Conservation (phyloP, 805 yeast species). For the Pichia membranifaciens region DNA sequence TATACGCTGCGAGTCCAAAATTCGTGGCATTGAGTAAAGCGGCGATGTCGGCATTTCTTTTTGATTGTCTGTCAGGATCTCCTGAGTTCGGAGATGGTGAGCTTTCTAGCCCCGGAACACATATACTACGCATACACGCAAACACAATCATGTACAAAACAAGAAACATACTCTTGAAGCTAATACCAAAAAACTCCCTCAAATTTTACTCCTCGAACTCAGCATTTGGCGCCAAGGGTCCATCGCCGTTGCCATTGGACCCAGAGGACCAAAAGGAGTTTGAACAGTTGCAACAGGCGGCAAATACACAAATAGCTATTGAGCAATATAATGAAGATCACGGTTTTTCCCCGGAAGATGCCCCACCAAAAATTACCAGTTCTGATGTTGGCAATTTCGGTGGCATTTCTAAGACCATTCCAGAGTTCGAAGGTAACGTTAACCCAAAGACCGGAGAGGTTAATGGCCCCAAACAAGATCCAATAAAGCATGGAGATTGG, state of each 20-base stretch:
- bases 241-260: conserved; percentile 69
- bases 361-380: conserved; percentile 26
- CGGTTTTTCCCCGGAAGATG: conserved; percentile 25
- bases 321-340: conserved; percentile 56
- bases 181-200: background rate
- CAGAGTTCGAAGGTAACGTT: conserved; percentile 91
- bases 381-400: conserved; percentile 57
- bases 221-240: conserved; percentile 20
- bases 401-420: conserved; percentile 68
- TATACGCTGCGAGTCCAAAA: too few relatives aligned
- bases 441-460: conserved; percentile 93
- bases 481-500: conserved; percentile 79
- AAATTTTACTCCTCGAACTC: conserved; percentile 12
- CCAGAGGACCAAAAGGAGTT: conserved; percentile 86
- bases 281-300: conserved; percentile 75
- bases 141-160: background rate
- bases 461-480: conserved; percentile 98
- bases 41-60: too few relatives aligned
- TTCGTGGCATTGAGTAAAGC: too few relatives aligned
- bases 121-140: background rate
- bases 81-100: too few relatives aligned
- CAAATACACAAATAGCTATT: conserved; percentile 71
- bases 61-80: too few relatives aligned
- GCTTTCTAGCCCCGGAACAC: too few relatives aligned
- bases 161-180: background rate